phyloP scores from a whole-genome alignment of 2,329 filamentous ascomycete genomes.

The Paraconiothyrium sp. region DNA sequence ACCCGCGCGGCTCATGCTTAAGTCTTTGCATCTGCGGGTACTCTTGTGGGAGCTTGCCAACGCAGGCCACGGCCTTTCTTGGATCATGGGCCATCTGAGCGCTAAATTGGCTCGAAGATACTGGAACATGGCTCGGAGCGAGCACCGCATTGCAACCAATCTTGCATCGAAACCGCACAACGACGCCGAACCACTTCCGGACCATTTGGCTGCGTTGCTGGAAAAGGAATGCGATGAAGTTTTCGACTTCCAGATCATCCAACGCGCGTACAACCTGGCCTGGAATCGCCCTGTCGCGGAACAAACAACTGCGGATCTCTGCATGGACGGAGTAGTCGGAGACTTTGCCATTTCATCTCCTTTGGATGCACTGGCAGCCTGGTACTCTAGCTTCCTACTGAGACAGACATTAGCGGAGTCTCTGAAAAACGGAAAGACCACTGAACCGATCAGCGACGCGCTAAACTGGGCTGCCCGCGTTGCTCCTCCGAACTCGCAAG shows the following conservation, averaged over 20 bases:
- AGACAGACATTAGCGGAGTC: slow-evolving; percentile 73
- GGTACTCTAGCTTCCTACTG: slow-evolving; percentile 82
- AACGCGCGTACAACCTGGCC: slow-evolving; percentile 87
- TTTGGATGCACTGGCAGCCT: slow-evolving; percentile 88
- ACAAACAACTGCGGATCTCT: slow-evolving; percentile 71
- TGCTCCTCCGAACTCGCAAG: slow-evolving; percentile 81
- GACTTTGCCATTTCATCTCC: slow-evolving; percentile 86
- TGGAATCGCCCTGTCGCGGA: slow-evolving; percentile 83
- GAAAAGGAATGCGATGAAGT: slow-evolving; percentile 85
- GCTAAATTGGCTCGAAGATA: slow-evolving; percentile 76
- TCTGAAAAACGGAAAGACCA: slow-evolving; percentile 62
- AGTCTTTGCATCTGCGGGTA: slow-evolving; percentile 89
- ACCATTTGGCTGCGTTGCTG: slow-evolving; percentile 78
- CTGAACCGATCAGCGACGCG: slow-evolving; percentile 59
- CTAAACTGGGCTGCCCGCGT: slow-evolving; percentile 75
- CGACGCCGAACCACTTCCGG: slow-evolving; percentile 74
- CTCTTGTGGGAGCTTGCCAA: slow-evolving; percentile 82
- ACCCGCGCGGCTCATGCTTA: slow-evolving; percentile 85
- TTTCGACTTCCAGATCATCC: slow-evolving; percentile 78
- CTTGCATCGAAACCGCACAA: slow-evolving; percentile 51
- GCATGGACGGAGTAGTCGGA: slow-evolving; percentile 84
- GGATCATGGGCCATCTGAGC: slow-evolving; percentile 73
- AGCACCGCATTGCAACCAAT: slow-evolving; percentile 60
- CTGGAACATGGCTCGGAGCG: slow-evolving; percentile 81
- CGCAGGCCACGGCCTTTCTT: slow-evolving; percentile 70